Base-by-base conservation (phyloP, 495 filamentous ascomycete species). In the Clohesyomyces aquaticus region DNA sequence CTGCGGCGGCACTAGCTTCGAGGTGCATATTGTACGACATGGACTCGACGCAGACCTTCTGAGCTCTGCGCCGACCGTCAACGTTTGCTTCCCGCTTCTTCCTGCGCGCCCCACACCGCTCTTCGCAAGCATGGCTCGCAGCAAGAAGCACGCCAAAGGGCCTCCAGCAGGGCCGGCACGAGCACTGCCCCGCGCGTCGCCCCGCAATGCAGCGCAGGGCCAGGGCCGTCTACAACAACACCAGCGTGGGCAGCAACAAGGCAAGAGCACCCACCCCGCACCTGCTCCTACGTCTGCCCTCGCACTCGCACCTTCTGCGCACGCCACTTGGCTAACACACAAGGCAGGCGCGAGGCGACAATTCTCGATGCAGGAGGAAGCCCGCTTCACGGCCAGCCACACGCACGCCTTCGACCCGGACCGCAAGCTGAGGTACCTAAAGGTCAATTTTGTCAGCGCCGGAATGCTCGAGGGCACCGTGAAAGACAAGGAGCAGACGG, bases 301-400 rank as follows among this genome's bases (percentile, higher is more conserved):
- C n/a, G n/a, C n/a, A n/a, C n/a, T n/a, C n/a, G n/a, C n/a, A n/a
- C n/a, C n/a, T n/a, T n/a, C n/a, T n/a, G n/a, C n/a, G n/a, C n/a
- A n/a, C n/a, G n/a, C n/a, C n/a, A n/a, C n/a, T n/a, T n/a, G n/a
- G 8, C 18, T 28, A 18, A 25, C 27, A 18, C 8, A 4, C 22
- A 28, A 14, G 21, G 32, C 32, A 55, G 32, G 10, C 10, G 26
- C 38, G 18, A 45, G 3, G 18, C 28, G 45, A 8, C 23, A 53
- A 22, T 84, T 89, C 61, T 86, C 87, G 0, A 80, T 95, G 77
- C 78, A 80, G 52, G 86, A 94, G 56, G 91, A 91, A 76, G 91
- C 89, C 60, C 84, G 83, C 49, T 88, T 91, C 65, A 93, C 90
- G 19, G 84, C 85, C 72, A 81, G 78, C 3, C 85, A 88, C 54